Percentiles rank a stretch among this genome's conserved stretches.
phyloP scores from a whole-genome alignment of 208 protist species.

The Blechomonas ayalai region DNA sequence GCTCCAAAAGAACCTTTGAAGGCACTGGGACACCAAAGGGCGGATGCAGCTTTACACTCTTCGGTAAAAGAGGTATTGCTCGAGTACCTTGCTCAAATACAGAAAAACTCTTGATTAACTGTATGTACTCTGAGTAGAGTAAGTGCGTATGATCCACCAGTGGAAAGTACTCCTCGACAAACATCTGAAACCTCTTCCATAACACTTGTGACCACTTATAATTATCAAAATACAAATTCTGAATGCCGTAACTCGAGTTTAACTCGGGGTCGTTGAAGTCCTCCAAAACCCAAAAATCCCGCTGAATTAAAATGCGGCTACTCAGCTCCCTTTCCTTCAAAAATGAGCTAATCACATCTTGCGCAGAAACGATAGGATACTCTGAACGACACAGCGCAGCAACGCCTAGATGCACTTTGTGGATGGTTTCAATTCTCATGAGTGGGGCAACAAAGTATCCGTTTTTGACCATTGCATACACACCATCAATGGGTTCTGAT shows the following conservation, averaged over 20 bases:
- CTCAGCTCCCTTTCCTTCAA: conserved; percentile 48
- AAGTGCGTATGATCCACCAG: conserved; percentile 76
- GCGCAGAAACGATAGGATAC: conserved; percentile 36
- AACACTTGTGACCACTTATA: conserved; percentile 87
- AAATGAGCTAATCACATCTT: conserved; percentile 44
- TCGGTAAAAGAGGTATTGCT: conserved; percentile 39
- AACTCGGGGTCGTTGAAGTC: conserved; percentile 87
- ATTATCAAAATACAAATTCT: conserved; percentile 89
- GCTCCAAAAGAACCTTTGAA: conserved; percentile 51
- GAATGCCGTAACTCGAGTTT: conserved; percentile 82
- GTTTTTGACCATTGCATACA: conserved; percentile 66
- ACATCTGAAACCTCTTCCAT: conserved; percentile 80
- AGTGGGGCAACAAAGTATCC: conserved; percentile 77
- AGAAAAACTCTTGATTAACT: conserved; percentile 71
- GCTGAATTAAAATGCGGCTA: conserved; percentile 56
- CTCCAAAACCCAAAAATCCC: conserved; percentile 82
- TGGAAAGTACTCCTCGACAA: conserved; percentile 82
- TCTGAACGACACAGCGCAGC: conserved; percentile 46
- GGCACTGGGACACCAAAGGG: conserved; percentile 50
- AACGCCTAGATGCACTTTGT: conserved; percentile 48
- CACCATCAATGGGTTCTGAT: conserved; percentile 60
- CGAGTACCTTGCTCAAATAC: conserved; percentile 65
- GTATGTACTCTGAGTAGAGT: conserved; percentile 64
- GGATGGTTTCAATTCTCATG: conserved; percentile 65
- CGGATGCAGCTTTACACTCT: conserved; percentile 45